Conservation (phyloP, 176 grass and related monocot genomes). For the Poa pratensis region DNA sequence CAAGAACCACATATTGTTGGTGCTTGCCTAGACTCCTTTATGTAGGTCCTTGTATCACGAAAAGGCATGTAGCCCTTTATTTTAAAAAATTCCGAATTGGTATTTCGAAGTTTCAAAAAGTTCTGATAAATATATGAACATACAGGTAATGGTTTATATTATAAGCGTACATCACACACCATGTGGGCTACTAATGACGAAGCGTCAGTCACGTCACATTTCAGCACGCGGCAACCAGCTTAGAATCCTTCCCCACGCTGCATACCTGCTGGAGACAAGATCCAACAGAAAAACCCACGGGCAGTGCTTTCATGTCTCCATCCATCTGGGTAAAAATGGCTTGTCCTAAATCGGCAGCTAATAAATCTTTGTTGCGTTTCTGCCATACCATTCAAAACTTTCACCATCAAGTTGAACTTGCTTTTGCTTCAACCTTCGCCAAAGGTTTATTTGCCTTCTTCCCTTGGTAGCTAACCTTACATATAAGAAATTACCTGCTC, state of each 20-base stretch:
- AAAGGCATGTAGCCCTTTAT: too few relatives aligned
- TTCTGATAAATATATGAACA: too few relatives aligned
- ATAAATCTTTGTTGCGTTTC: not conserved
- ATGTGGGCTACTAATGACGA: not conserved
- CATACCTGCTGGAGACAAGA: not conserved
- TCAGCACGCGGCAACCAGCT: not conserved
- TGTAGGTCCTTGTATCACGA: not conserved
- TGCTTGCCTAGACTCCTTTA: not conserved
- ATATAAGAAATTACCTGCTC: not conserved
- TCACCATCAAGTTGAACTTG: not conserved
- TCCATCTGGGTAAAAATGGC: not conserved
- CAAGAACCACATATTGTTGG: not conserved
- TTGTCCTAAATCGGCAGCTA: not conserved
- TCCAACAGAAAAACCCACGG: not conserved
- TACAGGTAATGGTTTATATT: too few relatives aligned
- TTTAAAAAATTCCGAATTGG: too few relatives aligned
- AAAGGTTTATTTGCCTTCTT: not conserved
- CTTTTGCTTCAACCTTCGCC: not conserved
- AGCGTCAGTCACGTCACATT: not conserved
- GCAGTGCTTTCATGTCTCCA: not conserved
- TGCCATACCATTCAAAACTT: not conserved
- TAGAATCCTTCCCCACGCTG: not conserved
- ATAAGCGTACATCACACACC: not conserved
- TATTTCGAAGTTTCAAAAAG: too few relatives aligned
- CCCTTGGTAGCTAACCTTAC: not conserved